phyloP scores from a whole-genome alignment of 257 asterid genomes.

The Nemophila menziesii region DNA sequence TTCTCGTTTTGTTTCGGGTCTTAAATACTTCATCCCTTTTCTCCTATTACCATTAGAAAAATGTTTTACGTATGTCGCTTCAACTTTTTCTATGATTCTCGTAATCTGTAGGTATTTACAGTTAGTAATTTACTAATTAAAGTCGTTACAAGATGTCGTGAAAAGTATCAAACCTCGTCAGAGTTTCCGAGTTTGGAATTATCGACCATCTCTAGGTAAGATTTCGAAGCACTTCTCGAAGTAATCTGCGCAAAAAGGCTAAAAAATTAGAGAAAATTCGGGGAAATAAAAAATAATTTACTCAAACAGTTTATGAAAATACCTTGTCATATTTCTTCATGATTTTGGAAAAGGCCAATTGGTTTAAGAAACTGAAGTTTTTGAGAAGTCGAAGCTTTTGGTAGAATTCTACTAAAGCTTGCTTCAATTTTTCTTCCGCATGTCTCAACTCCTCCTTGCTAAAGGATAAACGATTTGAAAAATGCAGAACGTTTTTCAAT shows the following conservation, averaged over 20 bases:
- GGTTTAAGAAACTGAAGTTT: conserved; percentile 72
- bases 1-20: conserved; percentile 41
- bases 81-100: conserved; percentile 41
- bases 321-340: conserved; percentile 92
- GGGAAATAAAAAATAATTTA: not conserved
- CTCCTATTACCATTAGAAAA: conserved; percentile 54
- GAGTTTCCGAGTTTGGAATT: conserved; percentile 56
- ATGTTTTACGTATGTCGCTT: conserved; percentile 51
- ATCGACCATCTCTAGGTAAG: conserved; percentile 67
- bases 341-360: conserved; percentile 75
- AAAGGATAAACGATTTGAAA: conserved; percentile 38
- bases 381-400: conserved; percentile 56
- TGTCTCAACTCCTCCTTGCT: conserved; percentile 51
- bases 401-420: conserved; percentile 53
- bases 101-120: conserved; percentile 39
- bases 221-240: conserved; percentile 63
- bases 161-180: conserved; percentile 51
- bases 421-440: conserved; percentile 45
- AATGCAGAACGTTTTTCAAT: conserved; percentile 28
- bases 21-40: conserved; percentile 48
- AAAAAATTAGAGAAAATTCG: not conserved
- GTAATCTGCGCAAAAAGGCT: conserved; percentile 38
- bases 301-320: not conserved
- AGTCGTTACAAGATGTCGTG: not conserved
- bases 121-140: not conserved